Conservation (phyloP, 2,329 filamentous ascomycete genomes). For the Talaromyces piceae region DNA sequence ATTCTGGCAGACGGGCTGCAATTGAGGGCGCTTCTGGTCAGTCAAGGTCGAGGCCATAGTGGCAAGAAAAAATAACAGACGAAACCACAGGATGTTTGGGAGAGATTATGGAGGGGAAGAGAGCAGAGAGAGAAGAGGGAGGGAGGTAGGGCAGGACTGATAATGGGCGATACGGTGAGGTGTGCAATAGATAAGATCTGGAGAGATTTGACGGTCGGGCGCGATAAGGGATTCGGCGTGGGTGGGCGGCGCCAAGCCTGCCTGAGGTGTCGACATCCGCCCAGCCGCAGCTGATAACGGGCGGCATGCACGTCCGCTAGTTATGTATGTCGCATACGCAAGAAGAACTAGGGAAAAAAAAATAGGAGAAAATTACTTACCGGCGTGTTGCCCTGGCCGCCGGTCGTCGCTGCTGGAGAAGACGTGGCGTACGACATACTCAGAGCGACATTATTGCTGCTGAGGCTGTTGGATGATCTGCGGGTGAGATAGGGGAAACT, state of each 20-base stretch:
- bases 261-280: slow-evolving; percentile 11
- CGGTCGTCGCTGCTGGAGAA: slow-evolving; percentile 58
- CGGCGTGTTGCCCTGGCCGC: slow-evolving; percentile 49
- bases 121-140: slow-evolving; percentile 16
- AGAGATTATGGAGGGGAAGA: neutral
- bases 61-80: slow-evolving; percentile 7
- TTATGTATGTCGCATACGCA: neutral
- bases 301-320: slow-evolving; percentile 4
- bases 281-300: slow-evolving; percentile 24
- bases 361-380: slow-evolving; percentile 28
- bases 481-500: slow-evolving; percentile 6
- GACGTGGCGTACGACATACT: slow-evolving; percentile 57
- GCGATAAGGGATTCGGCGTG: slow-evolving; percentile 35
- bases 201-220: slow-evolving; percentile 33
- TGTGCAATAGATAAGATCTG: slow-evolving; percentile 34
- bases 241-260: slow-evolving; percentile 26
- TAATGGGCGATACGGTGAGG: slow-evolving; percentile 29
- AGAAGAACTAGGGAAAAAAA: slow-evolving; percentile 17
- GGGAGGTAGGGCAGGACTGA: slow-evolving; percentile 17
- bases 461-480: slow-evolving; percentile 23
- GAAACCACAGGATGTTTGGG: too few species aligned
- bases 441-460: slow-evolving; percentile 44
- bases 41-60: slow-evolving; percentile 40
- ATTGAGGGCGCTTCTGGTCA: slow-evolving; percentile 50
- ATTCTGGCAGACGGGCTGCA: slow-evolving; percentile 94